These are phyloP conservation scores for Marasmius fiardii DNA, from an alignment of 1,284 basidiomycete genomes.

Conservation along the genomic window DNA sequence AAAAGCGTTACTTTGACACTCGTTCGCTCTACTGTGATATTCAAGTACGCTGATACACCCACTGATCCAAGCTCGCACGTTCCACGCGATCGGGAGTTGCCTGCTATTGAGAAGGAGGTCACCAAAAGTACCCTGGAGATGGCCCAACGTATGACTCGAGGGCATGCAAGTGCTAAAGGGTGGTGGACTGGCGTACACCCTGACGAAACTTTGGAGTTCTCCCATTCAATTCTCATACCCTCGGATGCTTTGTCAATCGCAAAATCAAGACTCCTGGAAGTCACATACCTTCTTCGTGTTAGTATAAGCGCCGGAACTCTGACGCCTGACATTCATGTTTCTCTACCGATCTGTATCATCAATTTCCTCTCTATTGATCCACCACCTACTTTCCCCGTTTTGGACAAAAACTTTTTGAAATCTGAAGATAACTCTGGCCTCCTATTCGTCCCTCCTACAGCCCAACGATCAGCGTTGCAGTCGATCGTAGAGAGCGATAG, in stretches of 20 bases:
- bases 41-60: conserved; percentile 40
- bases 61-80: conserved; percentile 17
- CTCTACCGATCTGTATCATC: conserved; percentile 71
- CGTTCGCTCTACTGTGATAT: conserved; percentile 71
- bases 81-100: conserved; percentile 18
- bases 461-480: background rate
- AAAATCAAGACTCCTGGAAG: conserved; percentile 77
- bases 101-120: conserved; percentile 60
- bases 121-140: conserved; percentile 66
- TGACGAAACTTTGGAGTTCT: conserved; percentile 58
- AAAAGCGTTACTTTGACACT: conserved; percentile 69
- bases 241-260: conserved; percentile 71
- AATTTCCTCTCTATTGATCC: conserved; percentile 83
- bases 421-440: conserved; percentile 3
- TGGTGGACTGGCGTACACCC: conserved; percentile 84
- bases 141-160: conserved; percentile 59
- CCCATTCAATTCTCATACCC: conserved; percentile 66
- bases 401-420: conserved; percentile 1
- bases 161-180: conserved; percentile 76
- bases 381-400: conserved; percentile 39
- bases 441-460: background rate
- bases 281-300: conserved; percentile 75
- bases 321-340: conserved; percentile 61
- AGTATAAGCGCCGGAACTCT: conserved; percentile 66
- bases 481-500: conserved; percentile 1